These are phyloP conservation scores for Mortierella sp. DNA, from an alignment of 371 early-diverging fungal species.

Conservation along the genomic window DNA sequence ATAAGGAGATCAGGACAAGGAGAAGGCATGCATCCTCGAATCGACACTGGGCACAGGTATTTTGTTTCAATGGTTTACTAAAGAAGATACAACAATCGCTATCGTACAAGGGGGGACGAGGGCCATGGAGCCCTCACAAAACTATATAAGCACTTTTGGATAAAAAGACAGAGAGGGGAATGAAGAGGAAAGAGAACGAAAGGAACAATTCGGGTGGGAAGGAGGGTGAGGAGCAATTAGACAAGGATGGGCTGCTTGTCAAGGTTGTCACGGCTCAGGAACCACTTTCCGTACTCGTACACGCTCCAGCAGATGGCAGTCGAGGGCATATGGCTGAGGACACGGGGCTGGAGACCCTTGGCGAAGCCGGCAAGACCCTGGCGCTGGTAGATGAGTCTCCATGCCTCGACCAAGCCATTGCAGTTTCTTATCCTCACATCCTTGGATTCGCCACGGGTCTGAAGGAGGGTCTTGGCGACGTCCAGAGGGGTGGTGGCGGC, in stretches of 20 bases:
- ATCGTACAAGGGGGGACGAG: slow-evolving; percentile 24
- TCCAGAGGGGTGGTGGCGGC: slow-evolving; percentile 94
- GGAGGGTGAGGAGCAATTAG: too few relatives aligned
- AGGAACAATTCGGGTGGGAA: too few relatives aligned
- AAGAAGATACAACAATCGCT: slow-evolving; percentile 13
- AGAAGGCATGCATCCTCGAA: too few relatives aligned
- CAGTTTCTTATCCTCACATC: slow-evolving; percentile 81
- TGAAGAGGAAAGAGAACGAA: background rate
- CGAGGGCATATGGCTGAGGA: slow-evolving; percentile 92
- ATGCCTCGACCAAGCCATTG: slow-evolving; percentile 80
- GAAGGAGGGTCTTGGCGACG: slow-evolving; percentile 93
- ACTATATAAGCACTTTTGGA: slow-evolving; percentile 7
- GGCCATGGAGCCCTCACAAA: slow-evolving; percentile 6
- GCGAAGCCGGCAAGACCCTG: slow-evolving; percentile 87
- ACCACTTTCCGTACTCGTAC: slow-evolving; percentile 90
- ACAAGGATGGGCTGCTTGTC: slow-evolving; percentile 54
- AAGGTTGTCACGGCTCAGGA: slow-evolving; percentile 53
- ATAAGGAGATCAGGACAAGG: too few relatives aligned
- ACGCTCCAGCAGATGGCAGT: slow-evolving; percentile 97
- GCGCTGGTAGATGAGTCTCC: slow-evolving; percentile 78
- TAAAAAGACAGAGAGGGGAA: slow-evolving; percentile 1
- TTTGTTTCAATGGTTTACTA: too few relatives aligned
- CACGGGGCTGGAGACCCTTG: slow-evolving; percentile 87
- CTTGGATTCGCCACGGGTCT: slow-evolving; percentile 88
- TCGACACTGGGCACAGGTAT: too few relatives aligned